Base-by-base conservation (phyloP, 768 basidiomycete species). In the Strobilomyces echinocephalus region DNA sequence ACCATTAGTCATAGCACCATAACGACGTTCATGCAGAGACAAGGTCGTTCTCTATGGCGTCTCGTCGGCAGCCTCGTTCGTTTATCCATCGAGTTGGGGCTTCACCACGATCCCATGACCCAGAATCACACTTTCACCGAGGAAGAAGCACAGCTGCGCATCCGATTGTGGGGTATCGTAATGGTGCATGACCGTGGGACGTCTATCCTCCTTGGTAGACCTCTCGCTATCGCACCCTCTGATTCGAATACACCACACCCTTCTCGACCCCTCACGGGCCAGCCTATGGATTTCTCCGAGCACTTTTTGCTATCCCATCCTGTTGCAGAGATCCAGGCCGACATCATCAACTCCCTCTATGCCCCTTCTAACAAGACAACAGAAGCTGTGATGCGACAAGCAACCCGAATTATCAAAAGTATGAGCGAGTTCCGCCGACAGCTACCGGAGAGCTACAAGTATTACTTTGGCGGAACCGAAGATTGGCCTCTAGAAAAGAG, bases 41-140 rank as follows among this genome's bases (percentile, higher is more conserved):
- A 91, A 79, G 90, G 90, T n/a, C 82, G 89, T 58, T 87, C 88
- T 1, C 74, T 93, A 3, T 93, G 91, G 91, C 87, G 91, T 49
- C 81, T 93, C 15, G 89, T 90, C 49, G 91, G 91, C 28, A 88
- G 85, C 55, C 79, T 93, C 36, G 88, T 92, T 26, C 84, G 90
- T 5, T 76, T 93, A 11, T 79, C 87, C 15, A 83, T 91, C 58
- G 91, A 93, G 69, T 77, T 93, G 3, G 91, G 91, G 24, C 74
- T 93, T 42, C 91, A 93, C 59, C 91, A 93, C 61, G 89, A 93
- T 65, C 91, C 91, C 6, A 85, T 78, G 4, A 76, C 76, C 2
- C 84, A 90, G 65, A 69, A 76, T 30, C 62, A 69, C 53, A 72
- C 70, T 3, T 93, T 92, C 69, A 83, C 83, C 1, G 82, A 84